phyloP scores from a whole-genome alignment of 169 alveolate genomes.

The Theileria equi region DNA sequence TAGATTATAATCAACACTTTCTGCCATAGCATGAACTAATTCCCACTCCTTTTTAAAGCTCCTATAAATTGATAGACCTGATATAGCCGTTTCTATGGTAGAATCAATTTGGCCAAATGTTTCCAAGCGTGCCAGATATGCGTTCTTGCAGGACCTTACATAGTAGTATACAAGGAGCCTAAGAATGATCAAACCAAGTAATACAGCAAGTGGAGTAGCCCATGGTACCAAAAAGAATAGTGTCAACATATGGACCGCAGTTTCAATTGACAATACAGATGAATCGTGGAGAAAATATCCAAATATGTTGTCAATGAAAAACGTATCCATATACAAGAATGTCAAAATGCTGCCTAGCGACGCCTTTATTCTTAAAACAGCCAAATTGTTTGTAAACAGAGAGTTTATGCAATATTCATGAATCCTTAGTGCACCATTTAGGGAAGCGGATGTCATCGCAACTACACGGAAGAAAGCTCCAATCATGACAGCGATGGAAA shows the following conservation, averaged over 20 bases:
- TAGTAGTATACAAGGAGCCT: neutral
- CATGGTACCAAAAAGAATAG: conserved; percentile 23
- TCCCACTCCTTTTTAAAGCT: conserved; percentile 44
- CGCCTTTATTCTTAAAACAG: neutral
- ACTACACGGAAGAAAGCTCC: neutral
- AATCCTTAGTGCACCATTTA: conserved; percentile 21
- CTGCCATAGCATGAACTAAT: conserved; percentile 4
- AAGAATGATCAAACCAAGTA: neutral
- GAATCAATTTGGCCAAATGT: conserved; percentile 8
- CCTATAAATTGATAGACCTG: conserved; percentile 38
- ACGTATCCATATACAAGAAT: conserved; percentile 30
- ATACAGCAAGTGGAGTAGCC: conserved; percentile 6
- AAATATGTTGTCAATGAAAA: conserved; percentile 21
- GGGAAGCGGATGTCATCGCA: conserved; percentile 3
- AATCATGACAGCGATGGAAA: neutral
- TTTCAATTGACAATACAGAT: neutral
- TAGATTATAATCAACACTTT: conserved; percentile 4
- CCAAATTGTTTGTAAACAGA: neutral
- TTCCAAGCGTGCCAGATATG: conserved; percentile 20
- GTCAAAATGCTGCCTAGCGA: conserved; percentile 18
- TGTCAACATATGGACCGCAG: conserved; percentile 12
- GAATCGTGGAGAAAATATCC: conserved; percentile 10
- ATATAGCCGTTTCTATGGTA: conserved; percentile 18
- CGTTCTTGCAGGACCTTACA: conserved; percentile 17
- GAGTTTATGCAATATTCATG: conserved; percentile 42